Percentiles rank a stretch among this genome's conserved stretches.
Conservation (phyloP, 78 protist species). For the Chrysochromulina tobinii region DNA sequence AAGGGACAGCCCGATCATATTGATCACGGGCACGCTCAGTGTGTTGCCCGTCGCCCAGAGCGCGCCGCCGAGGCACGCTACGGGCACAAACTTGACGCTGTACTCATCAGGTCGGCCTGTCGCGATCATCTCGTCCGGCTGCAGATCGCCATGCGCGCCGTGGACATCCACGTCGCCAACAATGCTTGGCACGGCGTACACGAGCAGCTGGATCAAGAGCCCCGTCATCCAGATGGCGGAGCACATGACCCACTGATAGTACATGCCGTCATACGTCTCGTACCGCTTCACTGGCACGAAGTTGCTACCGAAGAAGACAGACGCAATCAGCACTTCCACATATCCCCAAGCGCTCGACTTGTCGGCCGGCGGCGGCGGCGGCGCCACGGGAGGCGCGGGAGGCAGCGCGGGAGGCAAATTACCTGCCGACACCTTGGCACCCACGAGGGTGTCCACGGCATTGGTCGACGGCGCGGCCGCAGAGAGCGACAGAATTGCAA, state of each 20-base stretch:
- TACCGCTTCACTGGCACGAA: slow-evolving; percentile 47
- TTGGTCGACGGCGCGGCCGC: too few relatives aligned
- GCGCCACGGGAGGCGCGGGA: too few relatives aligned
- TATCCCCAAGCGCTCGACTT: too few relatives aligned
- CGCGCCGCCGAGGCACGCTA: slow-evolving; percentile 66
- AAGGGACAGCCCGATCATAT: slow-evolving; percentile 73
- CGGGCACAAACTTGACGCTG: slow-evolving; percentile 37
- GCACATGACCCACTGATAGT: slow-evolving; percentile 61
- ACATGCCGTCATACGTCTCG: slow-evolving; percentile 54
- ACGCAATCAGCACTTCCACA: slow-evolving; percentile 22
- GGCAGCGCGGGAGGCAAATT: too few relatives aligned
- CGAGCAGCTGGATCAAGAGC: not conserved
- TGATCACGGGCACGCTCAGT: slow-evolving; percentile 71
- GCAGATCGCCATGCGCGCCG: too few relatives aligned
- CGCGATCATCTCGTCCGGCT: not conserved
- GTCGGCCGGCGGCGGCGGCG: too few relatives aligned
- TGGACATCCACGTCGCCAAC: not conserved
- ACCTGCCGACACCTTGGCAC: too few relatives aligned
- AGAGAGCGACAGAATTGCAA: too few relatives aligned
- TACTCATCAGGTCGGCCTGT: not conserved
- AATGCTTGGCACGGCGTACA: not conserved
- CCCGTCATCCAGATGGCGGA: slow-evolving; percentile 51
- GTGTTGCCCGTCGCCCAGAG: slow-evolving; percentile 73
- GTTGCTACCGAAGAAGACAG: slow-evolving; percentile 58
- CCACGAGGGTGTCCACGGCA: too few relatives aligned